Evolutionary conservation across 805 yeast genomes (phyloP), one percentile per base, ranked within the genome.

Genomic region (Ogataea trehalophila): DNA sequence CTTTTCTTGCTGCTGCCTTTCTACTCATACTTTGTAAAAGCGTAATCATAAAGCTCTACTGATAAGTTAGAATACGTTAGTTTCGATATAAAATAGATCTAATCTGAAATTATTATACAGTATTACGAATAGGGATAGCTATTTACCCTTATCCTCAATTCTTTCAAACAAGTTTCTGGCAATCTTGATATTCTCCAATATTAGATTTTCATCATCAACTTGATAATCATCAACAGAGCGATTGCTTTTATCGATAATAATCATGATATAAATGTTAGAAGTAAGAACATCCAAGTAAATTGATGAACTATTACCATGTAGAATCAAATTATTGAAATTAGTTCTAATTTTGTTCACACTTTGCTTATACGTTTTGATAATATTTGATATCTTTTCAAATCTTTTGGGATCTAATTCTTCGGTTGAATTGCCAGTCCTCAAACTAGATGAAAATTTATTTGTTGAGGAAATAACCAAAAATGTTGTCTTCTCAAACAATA

Each of bases 311-410:
- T 58, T 57, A 6, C 71, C 96, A 49, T 85, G 82, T 33, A 92
- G 73, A 17, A 85, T 80, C 43, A 92, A 68, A 41, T 87, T 83
- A 53, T 79, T 83, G 66, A 92, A 88, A 57, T 88, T 91, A 5
- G 96, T 80, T 60, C 96, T 79, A 59, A 92, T 74, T 64, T 89
- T 91, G 44, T 87, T 81, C 39, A 94, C 89, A 55, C 95, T 86
- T 67, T 92, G 97, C 61, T 94, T 90, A 68, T 87, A 92, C 23
- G 95, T 89, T 62, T 92, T 92, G 74, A 92, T 88, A 49, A 92
- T 90, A 64, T 89, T 91, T 22, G 95, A 86, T 22, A 92, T 90
- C 63, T 91, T 92, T 62, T 92, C 98, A 61, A 91, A 92, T 58
- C 98, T 73, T 58, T 92, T 89, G 6, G 97, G 96, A 59, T 92